These are phyloP conservation scores for Paralagenidium karlingii DNA, from an alignment of 352 stramenopile species.

Conservation along the genomic window DNA sequence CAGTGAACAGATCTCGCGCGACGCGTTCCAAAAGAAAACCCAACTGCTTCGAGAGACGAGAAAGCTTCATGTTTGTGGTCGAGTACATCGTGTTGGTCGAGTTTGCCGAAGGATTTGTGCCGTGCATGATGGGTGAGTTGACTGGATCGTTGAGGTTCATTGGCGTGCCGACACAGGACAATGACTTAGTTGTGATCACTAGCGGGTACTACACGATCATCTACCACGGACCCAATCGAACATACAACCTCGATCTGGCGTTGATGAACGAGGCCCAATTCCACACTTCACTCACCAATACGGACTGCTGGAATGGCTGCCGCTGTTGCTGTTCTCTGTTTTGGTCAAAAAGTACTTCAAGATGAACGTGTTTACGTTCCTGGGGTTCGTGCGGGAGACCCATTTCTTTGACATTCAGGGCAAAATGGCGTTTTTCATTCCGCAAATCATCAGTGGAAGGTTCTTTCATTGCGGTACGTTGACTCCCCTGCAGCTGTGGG, in stretches of 20 bases:
- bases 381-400: constrained; percentile 24
- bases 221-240: constrained; percentile 1
- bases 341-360: too few relatives aligned
- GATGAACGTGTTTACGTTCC: constrained; percentile 11
- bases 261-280: neutral
- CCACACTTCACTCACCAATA: constrained; percentile 1
- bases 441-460: constrained; percentile 13
- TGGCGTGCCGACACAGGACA: too few relatives aligned
- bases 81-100: constrained; percentile 5
- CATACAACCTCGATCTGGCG: constrained; percentile 2
- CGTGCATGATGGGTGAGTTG: constrained; percentile 4
- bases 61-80: neutral
- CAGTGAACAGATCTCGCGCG: too few relatives aligned
- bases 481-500: too few relatives aligned
- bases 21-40: too few relatives aligned
- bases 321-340: constrained; percentile 2
- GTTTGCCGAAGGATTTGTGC: constrained; percentile 6
- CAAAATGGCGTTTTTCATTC: constrained; percentile 17
- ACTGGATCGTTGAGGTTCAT: neutral
- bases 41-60: too few relatives aligned
- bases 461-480: constrained; percentile 16
- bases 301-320: neutral
- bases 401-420: constrained; percentile 15
- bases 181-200: too few relatives aligned
- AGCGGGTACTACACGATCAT: too few relatives aligned